Conservation (phyloP, 2,329 filamentous ascomycete genomes). For the Fusarium sterilihyphosum region DNA sequence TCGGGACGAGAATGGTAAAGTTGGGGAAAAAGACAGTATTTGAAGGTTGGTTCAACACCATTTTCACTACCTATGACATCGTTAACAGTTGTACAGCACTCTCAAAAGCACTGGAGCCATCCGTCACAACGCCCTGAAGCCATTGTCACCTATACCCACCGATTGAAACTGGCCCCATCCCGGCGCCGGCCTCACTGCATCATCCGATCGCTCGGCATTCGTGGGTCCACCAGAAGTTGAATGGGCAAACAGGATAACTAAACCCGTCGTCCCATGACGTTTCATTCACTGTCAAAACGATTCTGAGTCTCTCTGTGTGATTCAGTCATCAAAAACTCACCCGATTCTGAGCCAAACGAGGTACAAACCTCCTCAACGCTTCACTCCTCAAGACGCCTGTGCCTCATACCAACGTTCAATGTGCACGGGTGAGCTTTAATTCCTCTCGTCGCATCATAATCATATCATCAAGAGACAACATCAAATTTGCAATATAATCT, state of each 20-base stretch:
- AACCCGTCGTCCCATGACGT: conserved; percentile 39
- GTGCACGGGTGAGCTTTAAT: conserved; percentile 22
- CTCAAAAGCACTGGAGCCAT: background rate
- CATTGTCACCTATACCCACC: conserved; percentile 24
- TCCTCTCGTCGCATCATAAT: conserved; percentile 28
- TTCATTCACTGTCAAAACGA: conserved; percentile 32
- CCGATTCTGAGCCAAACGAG: background rate
- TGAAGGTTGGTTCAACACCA: background rate
- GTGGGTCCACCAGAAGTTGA: conserved; percentile 41
- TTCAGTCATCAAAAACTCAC: conserved; percentile 27
- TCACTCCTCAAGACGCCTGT: background rate
- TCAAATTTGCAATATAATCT: conserved; percentile 3
- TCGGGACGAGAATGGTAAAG: conserved; percentile 7
- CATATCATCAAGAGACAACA: conserved; percentile 23
- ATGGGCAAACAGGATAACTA: conserved; percentile 34
- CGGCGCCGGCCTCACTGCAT: conserved; percentile 40
- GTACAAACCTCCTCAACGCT: conserved; percentile 6
- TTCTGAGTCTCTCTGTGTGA: conserved; percentile 13
- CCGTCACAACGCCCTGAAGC: conserved; percentile 6
- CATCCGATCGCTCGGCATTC: conserved; percentile 42
- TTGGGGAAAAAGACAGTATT: background rate
- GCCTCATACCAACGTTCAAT: conserved; percentile 2
- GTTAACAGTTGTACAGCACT: background rate
- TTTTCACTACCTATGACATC: background rate
- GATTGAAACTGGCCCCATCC: conserved; percentile 28